Base-by-base conservation (phyloP, 495 filamentous ascomycete species). In the Penicillium manginii region DNA sequence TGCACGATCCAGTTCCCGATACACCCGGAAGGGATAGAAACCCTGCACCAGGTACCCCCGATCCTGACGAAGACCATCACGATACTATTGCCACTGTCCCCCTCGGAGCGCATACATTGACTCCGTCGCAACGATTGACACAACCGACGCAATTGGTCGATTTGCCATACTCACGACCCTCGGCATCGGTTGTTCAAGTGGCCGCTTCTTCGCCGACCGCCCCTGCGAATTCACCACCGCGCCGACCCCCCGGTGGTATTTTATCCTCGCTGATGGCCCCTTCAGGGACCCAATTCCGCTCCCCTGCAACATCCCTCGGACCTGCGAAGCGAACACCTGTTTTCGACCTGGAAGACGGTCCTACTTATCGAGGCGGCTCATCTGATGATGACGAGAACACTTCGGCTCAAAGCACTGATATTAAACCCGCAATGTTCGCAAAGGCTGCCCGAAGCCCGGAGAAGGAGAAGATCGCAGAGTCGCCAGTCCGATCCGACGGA, bases 191-290 rank as follows among this genome's bases (percentile, higher is more conserved):
- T 11, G 80, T 97, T 40, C 91, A 96, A 65, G 92, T 97, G 2
- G 86, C 86, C 29, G 89, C 88, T 11, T 94, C 91, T n/a, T 94
- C 91, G 1, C 90, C 91, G 2, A 80, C 86, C 51, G 78, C 77
- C 33, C 70, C 79, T 15, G 61, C 73, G 17, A 75, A 79, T 19
- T 82, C 83, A 42, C 82, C 83, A 33, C 70, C 76, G 33, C 68
- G 72, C 26, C 70, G 68, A 47, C 22, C 45, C 19, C 26, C 45
- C 51, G 73, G 63, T 45, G 79, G 78, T 42, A 54, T 73, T 23
- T 65, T 91, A 17, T 83, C 84, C 10, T 86, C 69, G 52, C 48
- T 80, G 14, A 89, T 96, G 81, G 90, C 90, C 8, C 92, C 92
- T 17, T 84, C 86, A 42, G 92, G 92, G 12, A 96, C 91, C 5